phyloP scores from a whole-genome alignment of 257 asterid species.

The Galeopsis tetrahit region DNA sequence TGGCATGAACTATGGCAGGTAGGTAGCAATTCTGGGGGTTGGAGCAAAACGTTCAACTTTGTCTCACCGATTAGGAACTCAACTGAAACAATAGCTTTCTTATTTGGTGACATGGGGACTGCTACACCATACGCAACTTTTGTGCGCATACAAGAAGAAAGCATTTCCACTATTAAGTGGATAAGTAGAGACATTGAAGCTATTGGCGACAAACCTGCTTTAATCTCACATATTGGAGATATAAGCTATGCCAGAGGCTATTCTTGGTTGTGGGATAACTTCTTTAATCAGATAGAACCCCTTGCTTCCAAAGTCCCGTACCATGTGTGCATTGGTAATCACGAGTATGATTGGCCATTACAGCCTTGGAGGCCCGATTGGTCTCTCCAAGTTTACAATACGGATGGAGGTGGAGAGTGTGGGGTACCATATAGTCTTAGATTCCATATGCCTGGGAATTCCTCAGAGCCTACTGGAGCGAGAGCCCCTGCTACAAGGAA shows the following conservation, averaged over 20 bases:
- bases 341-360: slow-evolving; percentile 87
- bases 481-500: slow-evolving; percentile 80
- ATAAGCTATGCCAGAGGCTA: slow-evolving; percentile 96
- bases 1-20: slow-evolving; percentile 53
- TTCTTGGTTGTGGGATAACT: slow-evolving; percentile 96
- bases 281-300: slow-evolving; percentile 78
- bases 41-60: slow-evolving; percentile 72
- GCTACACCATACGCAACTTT: slow-evolving; percentile 80
- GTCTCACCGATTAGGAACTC: slow-evolving; percentile 61
- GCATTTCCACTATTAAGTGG: slow-evolving; percentile 83
- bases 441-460: slow-evolving; percentile 91
- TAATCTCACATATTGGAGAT: slow-evolving; percentile 94
- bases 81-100: slow-evolving; percentile 73
- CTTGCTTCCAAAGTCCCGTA: slow-evolving; percentile 82
- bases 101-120: slow-evolving; percentile 98
- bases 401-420: slow-evolving; percentile 96
- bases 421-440: slow-evolving; percentile 89
- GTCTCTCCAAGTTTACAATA: slow-evolving; percentile 59
- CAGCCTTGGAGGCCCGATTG: slow-evolving; percentile 98
- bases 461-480: slow-evolving; percentile 79
- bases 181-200: slow-evolving; percentile 78
- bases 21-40: slow-evolving; percentile 83
- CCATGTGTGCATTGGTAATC: slow-evolving; percentile 94
- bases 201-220: slow-evolving; percentile 74
- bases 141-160: slow-evolving; percentile 75